Base-by-base conservation (phyloP, 73 alveolate genomes). In the Paramecium sexaurelia region DNA sequence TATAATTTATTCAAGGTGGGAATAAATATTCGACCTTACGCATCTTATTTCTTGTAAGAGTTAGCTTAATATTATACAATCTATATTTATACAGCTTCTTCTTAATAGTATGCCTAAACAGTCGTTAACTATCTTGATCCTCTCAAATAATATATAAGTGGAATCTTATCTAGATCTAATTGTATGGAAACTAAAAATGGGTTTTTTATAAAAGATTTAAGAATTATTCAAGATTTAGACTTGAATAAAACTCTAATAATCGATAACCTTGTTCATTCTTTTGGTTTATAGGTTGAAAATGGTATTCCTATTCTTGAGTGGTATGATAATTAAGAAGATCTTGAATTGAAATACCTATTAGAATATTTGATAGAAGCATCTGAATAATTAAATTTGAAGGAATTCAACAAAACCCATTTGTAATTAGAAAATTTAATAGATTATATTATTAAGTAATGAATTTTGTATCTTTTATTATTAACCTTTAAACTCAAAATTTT, bases 171-270 rank as follows among this genome's bases (percentile, higher is more conserved):
- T 87, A 83, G 98, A 71, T 93, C 90, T 17, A 94, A 92, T 61
- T 96, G 98, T 75, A 94, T 96, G 61, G 88, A 93, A 26, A 95
- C 98, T 6, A 93, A 94, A 57, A 89, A 89, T 51, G 98, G 98
- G 17, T 89, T 96, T 71, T 94, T 85, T 56, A 96, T 96, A 0
- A 96, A 96, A 87, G 98, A 96, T 57, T 89, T 94, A 32, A 85
- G 97, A 89, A 88, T 94, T 5, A 83, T 94, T 24, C 82, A 73
- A 22, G 93, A 91, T 19, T 26, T 91, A 29, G 93, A 87, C 10
- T 69, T 94, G 11, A 66, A 55, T 19, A 94, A 94, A 35, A 51
- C 92, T 13, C 22, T 94, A 13, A 91, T 94, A 17, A 95, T 94
- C 0, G 97, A 94, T 67, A 94, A 94, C 55, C 93, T 95, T 1